Conservation (phyloP, 768 basidiomycete species). For the Jaapia argillacea region DNA sequence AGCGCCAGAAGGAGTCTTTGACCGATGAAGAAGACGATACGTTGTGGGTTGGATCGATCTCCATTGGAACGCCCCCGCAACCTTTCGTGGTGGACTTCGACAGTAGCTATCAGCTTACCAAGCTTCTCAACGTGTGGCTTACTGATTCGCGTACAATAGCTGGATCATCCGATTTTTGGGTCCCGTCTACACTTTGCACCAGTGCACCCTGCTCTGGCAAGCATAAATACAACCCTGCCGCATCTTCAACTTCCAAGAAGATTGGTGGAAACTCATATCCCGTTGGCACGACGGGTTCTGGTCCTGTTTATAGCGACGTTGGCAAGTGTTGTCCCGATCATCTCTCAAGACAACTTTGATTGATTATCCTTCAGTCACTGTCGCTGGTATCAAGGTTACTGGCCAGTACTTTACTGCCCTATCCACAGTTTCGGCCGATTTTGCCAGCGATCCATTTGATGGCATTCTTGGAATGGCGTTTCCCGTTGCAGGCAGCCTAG, state of each 20-base stretch:
- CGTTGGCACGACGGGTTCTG: conserved; percentile 24
- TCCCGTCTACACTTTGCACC: neutral
- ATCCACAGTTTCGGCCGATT: conserved; percentile 9
- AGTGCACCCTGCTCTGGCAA: neutral
- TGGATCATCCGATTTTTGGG: neutral
- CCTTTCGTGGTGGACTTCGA: neutral
- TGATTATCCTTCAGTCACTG: too few relatives aligned
- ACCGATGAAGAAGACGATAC: conserved; percentile 24
- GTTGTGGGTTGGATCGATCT: conserved; percentile 29
- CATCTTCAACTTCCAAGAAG: conserved; percentile 13
- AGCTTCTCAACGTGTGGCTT: neutral
- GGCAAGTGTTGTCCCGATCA: too few relatives aligned
- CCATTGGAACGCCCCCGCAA: conserved; percentile 24
- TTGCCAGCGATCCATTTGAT: conserved; percentile 9
- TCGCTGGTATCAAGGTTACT: conserved; percentile 11
- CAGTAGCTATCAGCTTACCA: neutral
- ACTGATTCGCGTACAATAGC: neutral
- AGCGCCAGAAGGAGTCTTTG: conserved; percentile 18
- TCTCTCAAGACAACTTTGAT: too few relatives aligned
- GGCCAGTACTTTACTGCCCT: conserved; percentile 14
- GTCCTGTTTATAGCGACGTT: conserved; percentile 23
- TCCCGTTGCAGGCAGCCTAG: conserved; percentile 14
- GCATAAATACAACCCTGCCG: conserved; percentile 16
- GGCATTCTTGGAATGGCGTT: conserved; percentile 15
- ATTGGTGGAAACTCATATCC: conserved; percentile 24